A percentile compares a stretch with the other conserved stretches of the same genome.
These are phyloP conservation scores for thale cress (Arabidopsis thaliana) DNA, from an alignment of 345 rosid species.

Conservation along the genomic window TAIR10.1 NC_003071.7:13030501-13031000, in stretches of 20 bases:
- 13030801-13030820: background rate
- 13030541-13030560: conserved; percentile 25
- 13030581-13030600: conserved; percentile 41
- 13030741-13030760: background rate
- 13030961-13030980: background rate
- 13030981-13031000: background rate
- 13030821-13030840: background rate
- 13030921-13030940: no score
- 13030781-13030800: background rate
- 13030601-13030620: conserved; percentile 32
- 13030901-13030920: no score
- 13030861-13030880: no score
- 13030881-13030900: no score
- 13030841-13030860: background rate
- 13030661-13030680: conserved; percentile 13
- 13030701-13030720: background rate
- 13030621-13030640: conserved; percentile 35
- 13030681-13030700: conserved; percentile 23
- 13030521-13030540: conserved; percentile 18
- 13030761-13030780: background rate
- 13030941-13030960: no score
- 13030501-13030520: conserved; percentile 13
- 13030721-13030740: background rate
- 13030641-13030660: conserved; percentile 29
- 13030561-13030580: conserved; percentile 27